phyloP scores from a whole-genome alignment of 345 rosid genomes.

The Linum trigynum region DNA sequence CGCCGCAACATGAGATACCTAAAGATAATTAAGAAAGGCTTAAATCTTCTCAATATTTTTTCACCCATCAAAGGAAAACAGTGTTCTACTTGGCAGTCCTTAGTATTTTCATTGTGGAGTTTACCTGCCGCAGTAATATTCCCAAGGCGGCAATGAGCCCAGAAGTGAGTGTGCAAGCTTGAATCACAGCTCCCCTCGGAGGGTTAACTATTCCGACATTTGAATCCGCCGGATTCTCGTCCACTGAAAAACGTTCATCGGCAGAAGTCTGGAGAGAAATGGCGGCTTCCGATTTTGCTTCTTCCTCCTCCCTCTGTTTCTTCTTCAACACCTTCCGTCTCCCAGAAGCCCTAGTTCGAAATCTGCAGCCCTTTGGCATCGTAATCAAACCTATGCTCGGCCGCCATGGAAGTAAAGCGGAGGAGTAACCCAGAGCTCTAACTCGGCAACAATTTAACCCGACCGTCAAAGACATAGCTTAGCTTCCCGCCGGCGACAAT shows the following conservation, averaged over 20 bases:
- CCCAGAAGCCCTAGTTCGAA: background rate
- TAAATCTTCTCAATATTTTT: background rate
- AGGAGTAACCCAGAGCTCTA: background rate
- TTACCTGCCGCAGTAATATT: conserved; percentile 57
- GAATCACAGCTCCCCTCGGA: conserved; percentile 65
- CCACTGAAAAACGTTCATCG: background rate
- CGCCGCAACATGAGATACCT: conserved; percentile 77
- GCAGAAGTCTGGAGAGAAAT: background rate
- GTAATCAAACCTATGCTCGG: background rate
- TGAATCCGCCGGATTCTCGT: background rate
- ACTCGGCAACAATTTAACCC: background rate
- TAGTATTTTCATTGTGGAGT: background rate
- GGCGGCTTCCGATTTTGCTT: background rate
- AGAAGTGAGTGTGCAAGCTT: conserved; percentile 63
- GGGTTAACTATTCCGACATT: conserved; percentile 15
- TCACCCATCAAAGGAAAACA: background rate
- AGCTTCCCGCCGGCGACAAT: background rate
- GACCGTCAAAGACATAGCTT: background rate
- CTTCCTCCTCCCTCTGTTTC: background rate
- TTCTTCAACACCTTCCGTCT: background rate
- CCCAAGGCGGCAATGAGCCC: conserved; percentile 64
- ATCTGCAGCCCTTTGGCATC: background rate
- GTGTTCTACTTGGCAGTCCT: background rate
- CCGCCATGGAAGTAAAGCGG: background rate
- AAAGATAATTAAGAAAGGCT: conserved; percentile 18